Base-by-base conservation (phyloP, 805 yeast species). In the Pichia scutulata region DNA sequence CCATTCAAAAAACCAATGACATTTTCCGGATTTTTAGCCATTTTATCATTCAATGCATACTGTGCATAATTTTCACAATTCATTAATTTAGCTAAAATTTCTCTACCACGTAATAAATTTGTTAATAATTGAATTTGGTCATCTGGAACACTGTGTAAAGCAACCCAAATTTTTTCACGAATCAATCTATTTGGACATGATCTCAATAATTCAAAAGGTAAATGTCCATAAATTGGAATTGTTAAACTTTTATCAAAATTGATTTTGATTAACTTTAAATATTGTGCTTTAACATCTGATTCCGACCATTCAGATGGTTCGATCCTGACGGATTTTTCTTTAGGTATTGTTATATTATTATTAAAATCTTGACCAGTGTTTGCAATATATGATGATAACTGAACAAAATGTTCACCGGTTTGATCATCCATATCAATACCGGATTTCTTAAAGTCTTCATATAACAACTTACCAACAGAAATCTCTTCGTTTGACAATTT, bases 401-500 rank as follows among this genome's bases (percentile, higher is more conserved):
- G 75, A 30, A 93, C 88, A 63, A 92, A 93, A 54, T 79, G 76
- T 14, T 77, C 73, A 52, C 92, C 73, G 1, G 84, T 76, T 23
- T 72, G 68, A 22, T 74, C 78, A 56, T 79, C 82, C 83, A 89
- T 82, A 60, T 83, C 84, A 30, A 90, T 86, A 0, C 98, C 99
- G 0, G 96, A 87, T 56, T 89, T 82, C 57, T 86, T 86, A 61
- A 93, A 93, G 66, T 93, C 99, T 42, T 85, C 80, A 54, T 84
- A 71, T 24, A 93, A 71, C 44, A 90, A 77, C 47, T 79, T 75
- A 0, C 96, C 99, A 2, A 90, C 98, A 47, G 82, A 78, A 14
- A 79, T 63, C 60, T 93, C 97, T 66, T 93, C 99, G 2, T 69
- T 65, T 4, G 83, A 65, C n/a, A 92, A 68, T 25, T 68, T 55